Base-by-base conservation (phyloP, 805 yeast species). In the Metschnikowia koreensis region DNA sequence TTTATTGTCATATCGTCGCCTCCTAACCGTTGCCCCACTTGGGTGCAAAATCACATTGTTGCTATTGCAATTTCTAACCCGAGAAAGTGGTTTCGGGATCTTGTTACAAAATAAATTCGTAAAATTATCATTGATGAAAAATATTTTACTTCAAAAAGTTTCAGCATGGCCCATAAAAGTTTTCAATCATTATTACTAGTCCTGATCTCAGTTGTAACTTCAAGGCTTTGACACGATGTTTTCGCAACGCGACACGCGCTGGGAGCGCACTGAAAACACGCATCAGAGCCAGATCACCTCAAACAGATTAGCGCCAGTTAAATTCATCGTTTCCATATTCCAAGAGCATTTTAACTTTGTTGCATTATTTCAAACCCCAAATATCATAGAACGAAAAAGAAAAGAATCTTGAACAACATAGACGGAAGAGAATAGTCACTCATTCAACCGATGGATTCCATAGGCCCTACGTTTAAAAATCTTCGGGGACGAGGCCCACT, bases 401-500 rank as follows among this genome's bases (percentile, higher is more conserved):
- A 31, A 2, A 10, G 13, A 2, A 10, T 12, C 6, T 10, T 10
- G 13, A 31, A 31, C 6, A 42, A 28, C 39, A 44, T 31, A 43
- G 34, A 15, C 47, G 2, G 8, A 11, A 16, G 22, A 36, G 17
- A 34, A 40, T 42, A 44, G 40, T 34, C 44, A 36, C 50, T 31
- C 47, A 48, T 4, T 22, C 22, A 46, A 50, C 34, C 31, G 26
- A 58, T 56, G 61, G 55, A 56, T 47, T 56, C 58, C 41, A 49
- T 56, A 26, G 59, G 55, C 33, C 60, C 61, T 28, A 54, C 64
- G 37, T 57, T 67, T 40, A 60, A 60, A 34, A 54, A 57, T 52
- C 55, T 67, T 15, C 60, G 65, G 47, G 68, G 62, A 34, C 60
- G 62, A 39, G 59, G 61, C 22, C 58, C 69, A 33, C 66, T 68